phyloP scores from a whole-genome alignment of 2,329 filamentous ascomycete genomes.

The Trichophyton mentagrophytes region DNA sequence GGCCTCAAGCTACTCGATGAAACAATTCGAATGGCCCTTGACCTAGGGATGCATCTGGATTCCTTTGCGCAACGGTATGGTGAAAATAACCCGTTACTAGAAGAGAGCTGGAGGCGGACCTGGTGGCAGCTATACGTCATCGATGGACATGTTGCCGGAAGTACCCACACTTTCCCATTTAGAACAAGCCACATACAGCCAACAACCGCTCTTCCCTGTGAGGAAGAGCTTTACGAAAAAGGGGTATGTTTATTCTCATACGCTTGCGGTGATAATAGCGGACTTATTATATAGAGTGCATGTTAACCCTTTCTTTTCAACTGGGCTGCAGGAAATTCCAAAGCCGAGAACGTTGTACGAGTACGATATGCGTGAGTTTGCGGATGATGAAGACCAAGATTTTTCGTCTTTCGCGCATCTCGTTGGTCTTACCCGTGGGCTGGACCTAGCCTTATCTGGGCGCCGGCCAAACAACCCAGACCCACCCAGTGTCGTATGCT shows the following conservation, averaged over 20 bases:
- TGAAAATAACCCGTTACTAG: conserved; percentile 27
- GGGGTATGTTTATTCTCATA: conserved; percentile 16
- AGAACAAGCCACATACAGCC: conserved; percentile 14
- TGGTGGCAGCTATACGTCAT: conserved; percentile 45
- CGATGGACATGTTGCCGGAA: conserved; percentile 66
- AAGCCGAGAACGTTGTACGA: conserved; percentile 21
- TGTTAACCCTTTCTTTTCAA: conserved; percentile 1
- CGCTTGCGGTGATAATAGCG: no score
- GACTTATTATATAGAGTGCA: not conserved
- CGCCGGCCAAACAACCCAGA: conserved; percentile 10
- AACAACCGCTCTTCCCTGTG: conserved; percentile 23
- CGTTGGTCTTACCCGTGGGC: conserved; percentile 19
- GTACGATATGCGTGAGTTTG: conserved; percentile 24
- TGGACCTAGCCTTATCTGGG: conserved; percentile 16
- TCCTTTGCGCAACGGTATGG: conserved; percentile 39
- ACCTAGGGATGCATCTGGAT: conserved; percentile 17
- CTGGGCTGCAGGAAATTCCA: conserved; percentile 17
- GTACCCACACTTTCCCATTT: conserved; percentile 17
- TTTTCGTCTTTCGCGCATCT: conserved; percentile 27
- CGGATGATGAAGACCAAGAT: conserved; percentile 11
- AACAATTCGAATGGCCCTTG: conserved; percentile 7
- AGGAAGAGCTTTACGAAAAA: conserved; percentile 20
- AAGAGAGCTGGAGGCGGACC: conserved; percentile 37
- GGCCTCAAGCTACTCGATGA: conserved; percentile 8
- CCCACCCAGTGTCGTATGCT: conserved; percentile 15